Conservation (phyloP, 129 eudicot genomes). For the Deinandra increscens region DNA sequence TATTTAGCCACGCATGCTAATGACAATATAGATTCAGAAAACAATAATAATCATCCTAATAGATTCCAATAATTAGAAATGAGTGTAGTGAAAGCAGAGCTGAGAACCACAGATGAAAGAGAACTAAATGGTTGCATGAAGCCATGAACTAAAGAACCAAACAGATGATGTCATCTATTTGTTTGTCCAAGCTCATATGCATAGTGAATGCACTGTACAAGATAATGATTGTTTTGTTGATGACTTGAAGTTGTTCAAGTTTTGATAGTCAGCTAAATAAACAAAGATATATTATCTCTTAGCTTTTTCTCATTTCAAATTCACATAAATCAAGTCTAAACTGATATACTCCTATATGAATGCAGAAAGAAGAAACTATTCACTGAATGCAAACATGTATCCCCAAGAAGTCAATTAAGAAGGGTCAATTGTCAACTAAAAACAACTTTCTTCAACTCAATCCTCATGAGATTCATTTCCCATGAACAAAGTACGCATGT, state of each 20-base stretch:
- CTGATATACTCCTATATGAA: constrained; percentile 6
- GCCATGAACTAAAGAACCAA: neutral
- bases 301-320: neutral
- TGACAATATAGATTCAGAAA: neutral
- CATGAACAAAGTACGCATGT: neutral
- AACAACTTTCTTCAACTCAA: neutral
- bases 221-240: neutral
- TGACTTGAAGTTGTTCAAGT: neutral
- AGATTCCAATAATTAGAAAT: neutral
- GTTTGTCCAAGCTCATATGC: neutral
- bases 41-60: neutral
- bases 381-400: constrained; percentile 13
- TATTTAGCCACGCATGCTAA: neutral
- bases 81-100: neutral
- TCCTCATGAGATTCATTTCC: neutral
- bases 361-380: neutral
- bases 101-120: neutral
- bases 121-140: neutral
- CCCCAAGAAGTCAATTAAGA: neutral
- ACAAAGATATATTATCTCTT: neutral
- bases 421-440: constrained; percentile 1
- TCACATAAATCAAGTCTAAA: neutral
- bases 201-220: neutral
- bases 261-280: neutral
- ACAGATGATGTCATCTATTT: neutral